A percentile compares a stretch with the other conserved stretches of the same genome.
Evolutionary conservation across 108 stramenopile species (phyloP).

Genomic region (Nitzschia sp.): DNA sequence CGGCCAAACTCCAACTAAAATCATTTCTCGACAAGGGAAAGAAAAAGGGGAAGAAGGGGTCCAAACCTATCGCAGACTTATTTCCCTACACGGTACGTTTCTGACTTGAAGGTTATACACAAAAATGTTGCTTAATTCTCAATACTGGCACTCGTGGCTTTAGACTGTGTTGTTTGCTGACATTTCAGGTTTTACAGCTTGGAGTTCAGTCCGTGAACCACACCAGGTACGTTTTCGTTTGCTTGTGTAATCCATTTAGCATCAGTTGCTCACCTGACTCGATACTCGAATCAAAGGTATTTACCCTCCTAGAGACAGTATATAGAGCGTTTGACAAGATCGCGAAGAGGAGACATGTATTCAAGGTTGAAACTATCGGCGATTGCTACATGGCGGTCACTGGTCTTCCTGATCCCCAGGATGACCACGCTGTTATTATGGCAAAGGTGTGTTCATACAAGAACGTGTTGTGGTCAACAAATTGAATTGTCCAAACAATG

Average conservation of each 20-base stretch:
- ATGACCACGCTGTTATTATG: constrained; percentile 14
- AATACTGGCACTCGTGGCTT: too few relatives aligned
- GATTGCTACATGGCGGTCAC: constrained; percentile 58
- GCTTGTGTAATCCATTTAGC: not conserved
- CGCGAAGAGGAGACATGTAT: constrained; percentile 37
- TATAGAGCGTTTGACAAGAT: constrained; percentile 30
- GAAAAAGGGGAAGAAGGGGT: not conserved
- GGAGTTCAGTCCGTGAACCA: constrained; percentile 43
- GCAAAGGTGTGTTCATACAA: not conserved
- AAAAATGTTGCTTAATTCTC: too few relatives aligned
- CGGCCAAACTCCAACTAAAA: constrained; percentile 7
- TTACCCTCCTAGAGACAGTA: constrained; percentile 35
- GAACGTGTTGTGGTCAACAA: not conserved
- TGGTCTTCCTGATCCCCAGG: constrained; percentile 41
- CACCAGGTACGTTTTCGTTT: constrained; percentile 11
- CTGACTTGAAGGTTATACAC: too few relatives aligned
- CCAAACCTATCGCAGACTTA: constrained; percentile 4
- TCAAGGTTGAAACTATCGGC: constrained; percentile 52
- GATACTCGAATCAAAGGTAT: constrained; percentile 24
- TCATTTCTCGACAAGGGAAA: constrained; percentile 1
- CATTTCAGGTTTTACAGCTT: constrained; percentile 57
- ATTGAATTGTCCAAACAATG: not conserved
- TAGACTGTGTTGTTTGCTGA: constrained; percentile 29
- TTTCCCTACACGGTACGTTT: constrained; percentile 1
- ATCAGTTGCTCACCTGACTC: not conserved